Base-by-base conservation (phyloP, 805 yeast species). In the Ogataea corticis region DNA sequence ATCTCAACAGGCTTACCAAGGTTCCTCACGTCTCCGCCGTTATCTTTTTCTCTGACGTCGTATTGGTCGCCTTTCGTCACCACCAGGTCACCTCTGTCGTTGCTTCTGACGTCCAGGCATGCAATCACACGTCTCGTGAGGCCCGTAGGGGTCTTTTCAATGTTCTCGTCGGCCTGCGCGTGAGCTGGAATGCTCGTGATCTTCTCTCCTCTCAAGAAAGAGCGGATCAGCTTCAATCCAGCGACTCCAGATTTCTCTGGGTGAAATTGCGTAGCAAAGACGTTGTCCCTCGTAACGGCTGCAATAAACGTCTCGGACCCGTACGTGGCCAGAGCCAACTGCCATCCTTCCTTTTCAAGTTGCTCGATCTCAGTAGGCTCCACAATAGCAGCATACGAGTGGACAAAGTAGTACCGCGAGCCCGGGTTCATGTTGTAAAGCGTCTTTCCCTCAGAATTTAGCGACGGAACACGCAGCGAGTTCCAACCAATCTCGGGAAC, bases 401-500 rank as follows among this genome's bases (percentile, higher is more conserved):
- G 98, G 57, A 94, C 99, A 69, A 89, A 94, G 68, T 94, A 94
- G 68, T 87, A 94, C 62, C 88, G 85, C 54, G 79, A 77, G 37
- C 67, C 68, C 21, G 85, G 82, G 51, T 80, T 79, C 41, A 94
- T 67, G 2, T 87, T 85, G 62, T 72, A 92, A 19, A 87, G 69
- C 1, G 70, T 59, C 41, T 58, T 45, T 2, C 51, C 54, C 6
- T 36, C 32, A 4, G 43, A 32, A 23, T 54, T 49, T n/a, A 50
- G 43, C 0, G 58, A 55, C 13, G 57, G 48, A 12, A 59, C 51
- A 1, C 33, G 33, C 28, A 53, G 42, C 3, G 64, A 59, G 62
- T 90, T 92, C 99, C 99, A 94, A 15, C 99, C 99, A 52, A 94
- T 92, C 55, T 88, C 91, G 1, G 99, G 99, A 7, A 94, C 99